Evolutionary conservation across 1,284 basidiomycete species (phyloP), one percentile per base, ranked within the genome.

Genomic region (Apiotrichum sp.): DNA sequence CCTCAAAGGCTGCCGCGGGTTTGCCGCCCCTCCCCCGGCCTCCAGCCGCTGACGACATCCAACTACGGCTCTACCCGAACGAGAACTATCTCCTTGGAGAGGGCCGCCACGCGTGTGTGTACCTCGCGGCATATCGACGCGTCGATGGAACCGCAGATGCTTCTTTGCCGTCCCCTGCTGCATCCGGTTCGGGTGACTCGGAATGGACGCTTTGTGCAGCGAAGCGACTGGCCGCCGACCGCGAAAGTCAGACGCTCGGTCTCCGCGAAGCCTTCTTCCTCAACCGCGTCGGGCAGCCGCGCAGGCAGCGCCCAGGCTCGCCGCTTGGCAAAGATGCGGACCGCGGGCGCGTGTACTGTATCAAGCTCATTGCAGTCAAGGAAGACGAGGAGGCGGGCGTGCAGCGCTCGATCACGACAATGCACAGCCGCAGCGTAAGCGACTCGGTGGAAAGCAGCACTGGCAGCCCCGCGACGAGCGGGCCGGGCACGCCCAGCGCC

Each of bases 211-310:
- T 80, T 6, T 79, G 78, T 53, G 78, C 78, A 0, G 77, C 75
- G 14, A 80, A 80, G 63, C 65, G 74, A 2, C 62, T 76, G 43
- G 67, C 73, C 6, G 62, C 73, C 0, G 78, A 79, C 56, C 67
- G 75, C 22, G 77, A 80, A 50, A 69, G 68, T 10, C 78, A 79
- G 57, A 71, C 76, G 2, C 70, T 77, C 56, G 77, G 77, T 2
- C 64, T 79, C 14, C 69, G 75, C 50, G 78, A 80, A 61, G 78
- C 77, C 0, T 77, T 77, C 68, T 78, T 79, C 64, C 69, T 79
- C 35, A 70, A 75, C 50, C 69, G 75, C 9, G 66, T 80, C 32
- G 51, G 56, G 36, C 36, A 38, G 22, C 36, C 22, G 13, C 51
- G 62, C 11, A 59, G 57, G 14, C 50, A 61, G 7, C 65, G 62